Evolutionary conservation across 2,329 filamentous ascomycete genomes (phyloP), one percentile per base, ranked within the genome.

Genomic region (Xenoacremonium recifei): DNA sequence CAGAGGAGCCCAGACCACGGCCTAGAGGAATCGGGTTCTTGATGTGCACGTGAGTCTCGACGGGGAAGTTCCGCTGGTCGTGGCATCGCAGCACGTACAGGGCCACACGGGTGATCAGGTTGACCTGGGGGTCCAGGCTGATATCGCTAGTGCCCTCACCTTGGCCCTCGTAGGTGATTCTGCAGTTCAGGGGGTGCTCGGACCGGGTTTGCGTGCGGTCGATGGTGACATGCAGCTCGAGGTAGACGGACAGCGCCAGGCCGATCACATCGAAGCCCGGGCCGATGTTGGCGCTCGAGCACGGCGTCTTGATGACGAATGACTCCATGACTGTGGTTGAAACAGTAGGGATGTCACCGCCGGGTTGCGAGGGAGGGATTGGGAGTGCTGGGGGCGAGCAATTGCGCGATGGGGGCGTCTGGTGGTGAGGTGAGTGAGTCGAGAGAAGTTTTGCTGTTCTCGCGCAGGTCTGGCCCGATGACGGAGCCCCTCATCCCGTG

Each of bases 251-350:
- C 54, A 99, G 78, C 7, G 92, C 92, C 48, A 99, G 84, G 55
- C 93, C 89, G 65, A 97, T 96, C 58, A 96, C 92, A 74, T 99
- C 92, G 76, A 97, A 99, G 45, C 92, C 92, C 36, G 92, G 92
- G 55, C 89, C 92, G 63, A 97, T 96, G 75, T 97, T 97, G 71
- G 92, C 92, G 48, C 91, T 96, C 47, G 92, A 97, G 72, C 89
- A 95, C 52, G 92, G 92, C 48, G 89, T 89, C 70, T 79, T 82
- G 75, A 90, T 87, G 55, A 77, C 71, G 67, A 87, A 85, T 40
- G 79, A 80, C 60, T 82, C 77, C 70, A 76, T 75, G 57, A 46
- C 54, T 58, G 59, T 51, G 47, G 47, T 51, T 57, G 46, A 56
- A 52, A 52, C 51, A 55, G 51, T 43, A 49, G 47, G 48, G 48